A percentile compares a stretch with the other conserved stretches of the same genome.
Conservation (phyloP, 2,329 filamentous ascomycete genomes). For the Alternaria arbusti region DNA sequence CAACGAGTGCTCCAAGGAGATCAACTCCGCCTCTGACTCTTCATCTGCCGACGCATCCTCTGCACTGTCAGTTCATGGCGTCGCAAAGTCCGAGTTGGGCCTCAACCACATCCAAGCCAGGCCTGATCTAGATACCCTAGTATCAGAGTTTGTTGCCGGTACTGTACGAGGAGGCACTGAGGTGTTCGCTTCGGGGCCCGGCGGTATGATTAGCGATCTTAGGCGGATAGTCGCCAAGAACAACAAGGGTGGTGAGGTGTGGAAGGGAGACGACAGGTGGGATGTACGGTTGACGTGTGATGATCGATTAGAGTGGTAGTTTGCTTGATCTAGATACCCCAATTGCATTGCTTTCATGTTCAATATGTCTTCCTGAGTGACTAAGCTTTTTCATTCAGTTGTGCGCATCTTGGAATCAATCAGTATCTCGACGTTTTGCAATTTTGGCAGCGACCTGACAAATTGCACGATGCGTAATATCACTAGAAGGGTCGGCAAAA, state of each 20-base stretch:
- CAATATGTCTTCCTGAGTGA: not conserved
- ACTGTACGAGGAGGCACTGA: slow-evolving; percentile 35
- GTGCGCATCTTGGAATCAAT: too few relatives aligned
- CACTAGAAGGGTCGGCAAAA: not conserved
- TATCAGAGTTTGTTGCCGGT: slow-evolving; percentile 32
- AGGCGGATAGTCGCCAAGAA: slow-evolving; percentile 37
- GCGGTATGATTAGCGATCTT: slow-evolving; percentile 43
- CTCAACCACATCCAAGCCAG: slow-evolving; percentile 35
- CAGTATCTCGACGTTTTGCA: too few relatives aligned
- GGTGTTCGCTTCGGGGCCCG: slow-evolving; percentile 43
- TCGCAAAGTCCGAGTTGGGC: slow-evolving; percentile 34
- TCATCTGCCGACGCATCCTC: slow-evolving; percentile 32
- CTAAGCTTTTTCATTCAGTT: too few relatives aligned
- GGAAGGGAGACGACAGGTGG: slow-evolving; percentile 39
- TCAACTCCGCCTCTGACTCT: slow-evolving; percentile 22
- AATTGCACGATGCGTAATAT: not conserved
- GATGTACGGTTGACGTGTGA: slow-evolving; percentile 44
- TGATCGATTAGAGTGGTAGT: slow-evolving; percentile 42
- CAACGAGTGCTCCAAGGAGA: slow-evolving; percentile 29
- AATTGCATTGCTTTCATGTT: not conserved
- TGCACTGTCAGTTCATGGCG: slow-evolving; percentile 34
- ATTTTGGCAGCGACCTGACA: not conserved
- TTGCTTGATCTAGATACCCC: slow-evolving; percentile 31
- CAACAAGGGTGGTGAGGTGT: slow-evolving; percentile 42
- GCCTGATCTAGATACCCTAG: slow-evolving; percentile 25